Percentiles rank a stretch among this genome's conserved stretches.
Conservation (phyloP, 2,329 filamentous ascomycete genomes). For the Akanthomyces dipterigenus region DNA sequence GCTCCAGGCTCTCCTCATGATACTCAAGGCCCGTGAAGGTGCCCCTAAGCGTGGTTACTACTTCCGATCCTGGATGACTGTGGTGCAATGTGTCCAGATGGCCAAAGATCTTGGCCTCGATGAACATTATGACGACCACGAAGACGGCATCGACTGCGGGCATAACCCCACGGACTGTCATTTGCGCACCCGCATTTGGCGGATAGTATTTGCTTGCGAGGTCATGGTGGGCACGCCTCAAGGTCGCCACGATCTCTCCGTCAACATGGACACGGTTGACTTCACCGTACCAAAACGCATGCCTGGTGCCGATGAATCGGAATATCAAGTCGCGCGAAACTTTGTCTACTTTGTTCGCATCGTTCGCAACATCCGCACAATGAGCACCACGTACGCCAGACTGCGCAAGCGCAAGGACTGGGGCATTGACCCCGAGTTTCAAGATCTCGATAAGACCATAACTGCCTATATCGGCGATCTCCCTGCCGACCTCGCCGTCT, state of each 20-base stretch:
- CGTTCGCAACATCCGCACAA: slow-evolving; percentile 69
- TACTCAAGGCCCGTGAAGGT: slow-evolving; percentile 88
- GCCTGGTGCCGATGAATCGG: slow-evolving; percentile 63
- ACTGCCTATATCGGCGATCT: slow-evolving; percentile 69
- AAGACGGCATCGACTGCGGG: slow-evolving; percentile 63
- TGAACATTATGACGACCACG: slow-evolving; percentile 76
- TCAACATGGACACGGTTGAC: slow-evolving; percentile 70
- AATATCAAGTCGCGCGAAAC: slow-evolving; percentile 73
- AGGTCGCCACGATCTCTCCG: slow-evolving; percentile 74
- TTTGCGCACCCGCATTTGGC: slow-evolving; percentile 83
- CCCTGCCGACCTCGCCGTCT: slow-evolving; percentile 69
- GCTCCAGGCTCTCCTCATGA: slow-evolving; percentile 78
- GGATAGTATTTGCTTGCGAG: slow-evolving; percentile 77
- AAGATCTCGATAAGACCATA: slow-evolving; percentile 71
- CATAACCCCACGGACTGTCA: slow-evolving; percentile 68
- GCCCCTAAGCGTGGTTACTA: slow-evolving; percentile 91
- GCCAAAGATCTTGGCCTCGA: slow-evolving; percentile 84
- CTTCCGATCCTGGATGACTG: slow-evolving; percentile 94
- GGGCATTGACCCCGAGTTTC: slow-evolving; percentile 78
- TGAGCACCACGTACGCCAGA: slow-evolving; percentile 67
- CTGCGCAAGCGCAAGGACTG: slow-evolving; percentile 76
- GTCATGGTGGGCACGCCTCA: slow-evolving; percentile 91
- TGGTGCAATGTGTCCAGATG: slow-evolving; percentile 89
- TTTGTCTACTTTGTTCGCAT: slow-evolving; percentile 75
- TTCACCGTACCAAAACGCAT: slow-evolving; percentile 58